A percentile compares a stretch with the other conserved stretches of the same genome.
phyloP scores from a whole-genome alignment of 257 asterid genomes.

The Coffea eugenioides region DNA sequence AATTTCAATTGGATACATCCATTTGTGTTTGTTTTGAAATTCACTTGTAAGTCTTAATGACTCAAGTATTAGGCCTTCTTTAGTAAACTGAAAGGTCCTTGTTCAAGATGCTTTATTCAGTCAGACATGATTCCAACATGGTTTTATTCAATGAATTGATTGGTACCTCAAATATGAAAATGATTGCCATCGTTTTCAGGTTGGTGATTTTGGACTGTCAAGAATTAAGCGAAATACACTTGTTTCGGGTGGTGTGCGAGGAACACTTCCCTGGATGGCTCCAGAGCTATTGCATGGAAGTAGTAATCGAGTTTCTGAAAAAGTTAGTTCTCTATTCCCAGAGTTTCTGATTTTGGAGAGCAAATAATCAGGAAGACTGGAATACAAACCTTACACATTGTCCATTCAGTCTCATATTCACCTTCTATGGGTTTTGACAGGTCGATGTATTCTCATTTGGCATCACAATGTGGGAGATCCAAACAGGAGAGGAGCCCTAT shows the following conservation, averaged over 20 bases:
- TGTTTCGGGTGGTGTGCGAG: constrained; percentile 87
- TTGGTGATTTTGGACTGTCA: constrained; percentile 87
- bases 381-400: not conserved
- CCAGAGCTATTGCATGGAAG: constrained; percentile 78
- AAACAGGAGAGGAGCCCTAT: constrained; percentile 86
- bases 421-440: constrained; percentile 33
- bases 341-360: not conserved
- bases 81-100: not conserved
- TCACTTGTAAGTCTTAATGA: not conserved
- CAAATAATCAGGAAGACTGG: not conserved
- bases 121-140: not conserved
- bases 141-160: not conserved
- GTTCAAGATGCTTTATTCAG: not conserved
- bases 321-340: constrained; percentile 36
- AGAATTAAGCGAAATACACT: constrained; percentile 78
- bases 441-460: constrained; percentile 90
- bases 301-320: constrained; percentile 73
- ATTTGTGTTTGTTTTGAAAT: not conserved
- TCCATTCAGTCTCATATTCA: not conserved
- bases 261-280: constrained; percentile 99
- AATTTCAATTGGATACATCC: not conserved
- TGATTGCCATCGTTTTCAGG: constrained; percentile 37
- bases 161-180: not conserved
- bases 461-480: constrained; percentile 84
- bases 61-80: not conserved